phyloP scores from a whole-genome alignment of 495 filamentous ascomycete species.

The Penicillium longicatenatum region DNA sequence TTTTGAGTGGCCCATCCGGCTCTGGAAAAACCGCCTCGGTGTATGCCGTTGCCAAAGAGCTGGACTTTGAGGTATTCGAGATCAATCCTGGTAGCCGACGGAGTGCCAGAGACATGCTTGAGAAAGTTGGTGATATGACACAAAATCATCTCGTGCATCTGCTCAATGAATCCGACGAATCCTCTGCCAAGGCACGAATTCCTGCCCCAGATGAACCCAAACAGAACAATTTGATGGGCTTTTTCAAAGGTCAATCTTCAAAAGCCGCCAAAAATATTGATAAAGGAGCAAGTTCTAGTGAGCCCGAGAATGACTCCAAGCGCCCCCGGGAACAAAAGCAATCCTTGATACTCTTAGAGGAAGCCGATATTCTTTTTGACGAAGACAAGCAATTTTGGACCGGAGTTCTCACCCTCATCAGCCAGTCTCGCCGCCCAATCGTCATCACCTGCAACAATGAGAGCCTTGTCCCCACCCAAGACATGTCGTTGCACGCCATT shows the following conservation, averaged over 20 bases:
- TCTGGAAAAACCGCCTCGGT: constrained; percentile 93
- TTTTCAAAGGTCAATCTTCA: constrained; percentile 64
- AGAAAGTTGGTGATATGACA: constrained; percentile 95
- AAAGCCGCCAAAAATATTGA: constrained; percentile 24
- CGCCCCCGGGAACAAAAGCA: constrained; percentile 72
- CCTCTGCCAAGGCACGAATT: constrained; percentile 17
- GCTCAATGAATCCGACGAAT: constrained; percentile 30
- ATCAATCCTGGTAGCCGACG: constrained; percentile 82
- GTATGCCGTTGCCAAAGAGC: constrained; percentile 92
- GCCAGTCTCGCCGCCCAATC: constrained; percentile 85
- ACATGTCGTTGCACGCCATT: constrained; percentile 77
- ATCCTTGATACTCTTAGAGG: constrained; percentile 91
- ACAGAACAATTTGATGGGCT: constrained; percentile 76
- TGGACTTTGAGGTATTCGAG: constrained; percentile 94
- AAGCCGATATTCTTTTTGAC: constrained; percentile 90
- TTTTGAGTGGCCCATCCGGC: constrained; percentile 87
- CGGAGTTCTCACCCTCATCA: constrained; percentile 73
- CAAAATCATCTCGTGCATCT: constrained; percentile 86
- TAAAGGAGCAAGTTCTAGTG: constrained; percentile 8
- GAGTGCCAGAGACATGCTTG: constrained; percentile 86
- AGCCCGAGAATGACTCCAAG: constrained; percentile 38
- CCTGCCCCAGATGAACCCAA: constrained; percentile 55
- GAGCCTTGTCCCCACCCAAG: constrained; percentile 66
- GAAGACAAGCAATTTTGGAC: constrained; percentile 95
- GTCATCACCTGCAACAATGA: constrained; percentile 96